These are phyloP conservation scores for Xylariaceae sp. DNA, from an alignment of 2,329 filamentous ascomycete species.

Conservation along the genomic window DNA sequence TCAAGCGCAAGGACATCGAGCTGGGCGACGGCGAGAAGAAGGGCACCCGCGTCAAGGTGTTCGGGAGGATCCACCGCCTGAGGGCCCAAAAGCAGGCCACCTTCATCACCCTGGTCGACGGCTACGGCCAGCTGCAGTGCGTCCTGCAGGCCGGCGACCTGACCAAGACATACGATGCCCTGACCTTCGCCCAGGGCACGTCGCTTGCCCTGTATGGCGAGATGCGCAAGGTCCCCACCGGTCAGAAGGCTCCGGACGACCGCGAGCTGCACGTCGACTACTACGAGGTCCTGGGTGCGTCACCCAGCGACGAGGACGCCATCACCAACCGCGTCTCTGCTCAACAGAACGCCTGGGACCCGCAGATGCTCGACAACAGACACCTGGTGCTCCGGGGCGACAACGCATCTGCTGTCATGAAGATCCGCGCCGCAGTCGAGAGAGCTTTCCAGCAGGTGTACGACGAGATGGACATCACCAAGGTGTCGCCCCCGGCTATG, in stretches of 20 bases:
- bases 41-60: slow-evolving; percentile 41
- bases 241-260: slow-evolving; percentile 70
- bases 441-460: slow-evolving; percentile 74
- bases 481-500: slow-evolving; percentile 82
- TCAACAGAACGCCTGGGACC: slow-evolving; percentile 46
- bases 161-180: slow-evolving; percentile 83
- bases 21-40: slow-evolving; percentile 45
- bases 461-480: slow-evolving; percentile 67
- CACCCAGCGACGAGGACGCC: slow-evolving; percentile 80
- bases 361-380: slow-evolving; percentile 66
- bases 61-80: slow-evolving; percentile 75
- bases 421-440: slow-evolving; percentile 75
- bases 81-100: slow-evolving; percentile 76
- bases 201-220: slow-evolving; percentile 78
- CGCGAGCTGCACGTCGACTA: slow-evolving; percentile 88
- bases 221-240: slow-evolving; percentile 71
- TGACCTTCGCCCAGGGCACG: slow-evolving; percentile 81
- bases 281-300: slow-evolving; percentile 71
- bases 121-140: slow-evolving; percentile 79
- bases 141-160: slow-evolving; percentile 69
- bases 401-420: slow-evolving; percentile 75
- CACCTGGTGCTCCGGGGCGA: slow-evolving; percentile 83
- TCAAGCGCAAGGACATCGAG: slow-evolving; percentile 61
- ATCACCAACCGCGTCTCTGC: slow-evolving; percentile 68
- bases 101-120: slow-evolving; percentile 57